These are phyloP conservation scores for Pythium graminicola DNA, from an alignment of 352 stramenopile genomes.

Conservation along the genomic window DNA sequence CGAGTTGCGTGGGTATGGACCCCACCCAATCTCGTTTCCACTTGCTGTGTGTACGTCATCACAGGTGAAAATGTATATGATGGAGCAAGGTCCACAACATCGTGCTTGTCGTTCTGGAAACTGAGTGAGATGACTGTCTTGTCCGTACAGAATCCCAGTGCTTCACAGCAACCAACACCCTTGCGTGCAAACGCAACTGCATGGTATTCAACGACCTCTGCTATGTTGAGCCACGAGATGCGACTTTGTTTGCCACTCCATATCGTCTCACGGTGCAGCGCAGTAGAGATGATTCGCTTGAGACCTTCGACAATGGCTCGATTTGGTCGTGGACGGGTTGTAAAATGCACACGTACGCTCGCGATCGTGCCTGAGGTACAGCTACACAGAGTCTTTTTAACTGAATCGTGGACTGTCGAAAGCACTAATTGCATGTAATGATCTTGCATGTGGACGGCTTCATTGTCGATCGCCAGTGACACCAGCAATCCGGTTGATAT, in stretches of 20 bases:
- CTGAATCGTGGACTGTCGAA: not conserved
- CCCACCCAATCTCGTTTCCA: constrained; percentile 36
- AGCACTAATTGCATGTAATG: not conserved
- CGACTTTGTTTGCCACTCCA: constrained; percentile 31
- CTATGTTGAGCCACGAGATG: constrained; percentile 44
- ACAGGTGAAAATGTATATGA: constrained; percentile 19
- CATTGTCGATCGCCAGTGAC: not conserved
- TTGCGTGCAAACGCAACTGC: constrained; percentile 19
- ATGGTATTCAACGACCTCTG: constrained; percentile 25
- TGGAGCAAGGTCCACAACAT: too few relatives aligned
- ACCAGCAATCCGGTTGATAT: constrained; percentile 14
- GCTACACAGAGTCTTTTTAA: constrained; percentile 21
- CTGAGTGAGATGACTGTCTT: constrained; percentile 26
- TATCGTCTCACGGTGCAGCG: constrained; percentile 37
- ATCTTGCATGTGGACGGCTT: not conserved
- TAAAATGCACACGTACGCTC: constrained; percentile 32
- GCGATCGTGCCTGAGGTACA: constrained; percentile 27
- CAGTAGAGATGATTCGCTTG: constrained; percentile 25
- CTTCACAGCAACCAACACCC: constrained; percentile 33
- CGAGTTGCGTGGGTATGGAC: constrained; percentile 29
- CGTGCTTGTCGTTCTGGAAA: constrained; percentile 20
- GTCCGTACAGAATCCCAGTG: constrained; percentile 24
- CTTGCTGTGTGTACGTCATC: constrained; percentile 25
- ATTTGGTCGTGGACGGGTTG: constrained; percentile 27
- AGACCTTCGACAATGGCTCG: constrained; percentile 34